A percentile compares a stretch with the other conserved stretches of the same genome.
phyloP scores from a whole-genome alignment of 306 rosid species.

The Cucurbita ficifolia region DNA sequence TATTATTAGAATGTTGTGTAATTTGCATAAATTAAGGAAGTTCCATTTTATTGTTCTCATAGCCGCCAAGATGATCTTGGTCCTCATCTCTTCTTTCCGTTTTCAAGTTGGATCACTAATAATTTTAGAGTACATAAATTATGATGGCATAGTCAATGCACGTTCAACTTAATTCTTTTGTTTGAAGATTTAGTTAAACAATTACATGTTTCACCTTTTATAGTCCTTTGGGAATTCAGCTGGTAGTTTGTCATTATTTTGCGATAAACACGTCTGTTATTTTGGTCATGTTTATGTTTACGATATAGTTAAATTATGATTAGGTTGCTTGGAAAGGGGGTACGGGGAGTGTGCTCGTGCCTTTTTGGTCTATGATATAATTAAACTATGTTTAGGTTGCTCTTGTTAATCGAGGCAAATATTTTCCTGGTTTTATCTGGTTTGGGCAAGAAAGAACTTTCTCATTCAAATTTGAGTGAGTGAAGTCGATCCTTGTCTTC shows the following conservation, averaged over 20 bases:
- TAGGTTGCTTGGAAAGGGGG: too few relatives aligned
- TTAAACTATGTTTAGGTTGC: too few relatives aligned
- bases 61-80: neutral
- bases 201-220: neutral
- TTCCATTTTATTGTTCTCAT: neutral
- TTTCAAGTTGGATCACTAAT: neutral
- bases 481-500: too few relatives aligned
- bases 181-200: neutral
- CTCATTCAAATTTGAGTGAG: too few relatives aligned
- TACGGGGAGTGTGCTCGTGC: too few relatives aligned
- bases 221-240: neutral
- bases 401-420: too few relatives aligned
- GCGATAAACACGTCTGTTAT: neutral
- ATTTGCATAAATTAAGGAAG: slow-evolving; percentile 2
- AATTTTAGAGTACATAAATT: slow-evolving; percentile 6
- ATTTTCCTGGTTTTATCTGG: too few relatives aligned
- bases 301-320: neutral
- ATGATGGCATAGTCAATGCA: neutral
- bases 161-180: neutral
- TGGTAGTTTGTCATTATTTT: neutral
- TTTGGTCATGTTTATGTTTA: too few relatives aligned
- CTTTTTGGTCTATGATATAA: too few relatives aligned
- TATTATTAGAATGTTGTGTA: neutral
- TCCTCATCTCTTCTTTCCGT: neutral
- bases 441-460: too few relatives aligned